These are phyloP conservation scores for Aspergillus texensis DNA, from an alignment of 2,329 filamentous ascomycete species.

Conservation along the genomic window DNA sequence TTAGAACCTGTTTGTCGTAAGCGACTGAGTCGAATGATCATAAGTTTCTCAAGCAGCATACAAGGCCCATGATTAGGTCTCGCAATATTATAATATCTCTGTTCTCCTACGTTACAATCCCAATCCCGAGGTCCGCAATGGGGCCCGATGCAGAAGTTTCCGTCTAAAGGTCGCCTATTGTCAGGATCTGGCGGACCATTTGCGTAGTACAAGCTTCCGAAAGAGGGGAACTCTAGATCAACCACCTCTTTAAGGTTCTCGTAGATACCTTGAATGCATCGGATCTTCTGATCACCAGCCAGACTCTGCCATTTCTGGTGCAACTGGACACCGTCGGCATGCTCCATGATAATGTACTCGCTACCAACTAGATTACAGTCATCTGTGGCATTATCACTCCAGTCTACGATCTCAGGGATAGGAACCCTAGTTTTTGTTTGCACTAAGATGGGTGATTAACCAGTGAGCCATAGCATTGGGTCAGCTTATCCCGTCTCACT, in stretches of 20 bases:
- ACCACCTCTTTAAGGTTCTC: conserved; percentile 8
- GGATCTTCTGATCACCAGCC: conserved; percentile 30
- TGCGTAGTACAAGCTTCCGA: conserved; percentile 40
- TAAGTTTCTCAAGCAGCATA: conserved; percentile 22
- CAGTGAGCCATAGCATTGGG: no score
- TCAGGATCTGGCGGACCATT: conserved; percentile 17
- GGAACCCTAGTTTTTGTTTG: conserved; percentile 43
- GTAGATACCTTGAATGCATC: conserved; percentile 21
- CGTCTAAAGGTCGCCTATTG: conserved; percentile 22
- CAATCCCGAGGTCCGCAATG: conserved; percentile 34
- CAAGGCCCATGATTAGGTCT: conserved; percentile 43
- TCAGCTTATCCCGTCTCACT: no score
- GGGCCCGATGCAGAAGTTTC: conserved; percentile 35
- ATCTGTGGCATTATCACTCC: conserved; percentile 38
- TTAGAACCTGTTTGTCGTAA: conserved; percentile 32
- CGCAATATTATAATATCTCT: conserved; percentile 36
- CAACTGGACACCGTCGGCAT: conserved; percentile 36
- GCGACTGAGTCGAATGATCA: no score
- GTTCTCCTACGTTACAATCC: conserved; percentile 16
- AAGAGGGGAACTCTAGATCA: conserved; percentile 36
- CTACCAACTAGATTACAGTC: conserved; percentile 35
- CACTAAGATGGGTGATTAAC: conserved; percentile 19
- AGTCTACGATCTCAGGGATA: conserved; percentile 47
- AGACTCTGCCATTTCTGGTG: conserved; percentile 37
- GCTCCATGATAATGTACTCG: conserved; percentile 47